Percentiles rank a stretch among this genome's conserved stretches.
Evolutionary conservation across 1,139 yeast genomes (phyloP).

Genomic region (Taphrina wiesneri): DNA sequence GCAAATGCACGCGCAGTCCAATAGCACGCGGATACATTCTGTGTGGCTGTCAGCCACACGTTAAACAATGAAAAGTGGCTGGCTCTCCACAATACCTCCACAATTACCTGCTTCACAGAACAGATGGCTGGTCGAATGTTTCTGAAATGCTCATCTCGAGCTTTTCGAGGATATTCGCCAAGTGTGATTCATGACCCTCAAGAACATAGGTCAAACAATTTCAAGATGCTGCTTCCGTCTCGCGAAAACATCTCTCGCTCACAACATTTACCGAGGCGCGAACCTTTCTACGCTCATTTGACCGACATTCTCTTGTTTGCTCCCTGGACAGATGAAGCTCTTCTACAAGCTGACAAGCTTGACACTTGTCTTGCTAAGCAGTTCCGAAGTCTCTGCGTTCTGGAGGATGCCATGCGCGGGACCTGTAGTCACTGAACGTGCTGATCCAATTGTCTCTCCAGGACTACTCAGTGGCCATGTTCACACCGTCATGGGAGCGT

Average conservation of each 20-base stretch:
- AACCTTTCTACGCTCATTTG: background rate
- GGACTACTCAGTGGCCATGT: conserved; percentile 31
- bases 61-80: conserved; percentile 2
- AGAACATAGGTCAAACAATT: background rate
- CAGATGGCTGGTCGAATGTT: conserved; percentile 1
- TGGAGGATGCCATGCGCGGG: conserved; percentile 27
- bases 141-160: background rate
- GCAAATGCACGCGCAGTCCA: no score
- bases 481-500: conserved; percentile 30
- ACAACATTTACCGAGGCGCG: background rate
- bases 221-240: background rate
- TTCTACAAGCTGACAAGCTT: background rate
- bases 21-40: no score
- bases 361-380: background rate
- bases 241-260: no score
- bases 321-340: background rate
- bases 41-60: background rate
- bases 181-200: background rate
- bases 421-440: conserved; percentile 29
- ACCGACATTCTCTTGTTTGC: background rate
- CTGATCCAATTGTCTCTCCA: conserved; percentile 32
- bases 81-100: background rate
- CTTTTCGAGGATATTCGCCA: background rate
- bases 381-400: conserved; percentile 15
- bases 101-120: background rate